Evolutionary conservation across 805 yeast species (phyloP), one percentile per base, ranked within the genome.

Genomic region (Barnettozyma pratensis): DNA sequence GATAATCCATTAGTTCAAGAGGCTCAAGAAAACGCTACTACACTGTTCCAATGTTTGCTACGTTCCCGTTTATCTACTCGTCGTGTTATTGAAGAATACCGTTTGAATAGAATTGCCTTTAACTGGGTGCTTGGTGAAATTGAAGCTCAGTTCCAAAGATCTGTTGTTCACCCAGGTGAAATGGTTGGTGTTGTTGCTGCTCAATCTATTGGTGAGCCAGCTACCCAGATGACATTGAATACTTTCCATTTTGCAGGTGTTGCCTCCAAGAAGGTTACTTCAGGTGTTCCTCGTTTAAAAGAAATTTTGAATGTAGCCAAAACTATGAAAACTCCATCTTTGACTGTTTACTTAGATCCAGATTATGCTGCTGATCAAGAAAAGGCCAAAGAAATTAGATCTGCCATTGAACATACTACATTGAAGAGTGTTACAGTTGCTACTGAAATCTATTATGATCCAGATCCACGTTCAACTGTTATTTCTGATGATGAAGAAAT

Each of bases 171-270:
- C 54, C 96, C 98, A 4, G 97, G 97, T 76, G 97, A 91, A 67
- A 91, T 91, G 97, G 97, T 91, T 50, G 97, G 97, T 75, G 96
- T 91, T 45, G 79, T 91, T 62, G 97, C 97, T 46, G 97, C 97
- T 2, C 97, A 91, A 73, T 89, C 96, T 36, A 91, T 91, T 71
- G 97, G 97, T 74, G 97, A 91, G 67, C 97, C 97, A 45, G 97
- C 97, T 38, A 91, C 97, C 32, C 97, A 91, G 70, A 91, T 91
- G 97, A 91, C 97, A 3, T 77, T 91, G 70, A 91, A 91, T 64
- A 91, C 97, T 59, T 91, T 90, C 91, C 97, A 90, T 75, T 90
- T 88, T 75, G 97, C 97, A 14, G 97, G 97, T 84, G 97, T 90
- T 51, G 90, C 96, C 34, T 87, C 96, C 4, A 90, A 89, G 83